Evolutionary conservation across 176 grass and related monocot genomes (phyloP), one percentile per base, ranked within the genome.

Genomic region (Oryza meridionalis): DNA sequence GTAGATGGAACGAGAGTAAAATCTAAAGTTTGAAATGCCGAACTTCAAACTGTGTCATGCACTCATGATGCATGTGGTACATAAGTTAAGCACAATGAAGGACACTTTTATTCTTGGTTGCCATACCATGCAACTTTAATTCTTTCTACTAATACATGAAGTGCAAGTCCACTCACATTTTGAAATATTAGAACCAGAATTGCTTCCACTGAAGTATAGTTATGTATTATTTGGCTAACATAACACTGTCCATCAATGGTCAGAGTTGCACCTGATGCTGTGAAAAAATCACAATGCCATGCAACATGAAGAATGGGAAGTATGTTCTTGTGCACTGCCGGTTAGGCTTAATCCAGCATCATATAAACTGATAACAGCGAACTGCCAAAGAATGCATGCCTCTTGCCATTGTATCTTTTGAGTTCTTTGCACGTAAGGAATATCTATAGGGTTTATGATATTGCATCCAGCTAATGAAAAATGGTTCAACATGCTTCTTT

Each of bases 401-500:
- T 67, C 63, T 15, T 59, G 8, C 65, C 17, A 12, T 66, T 64
- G 53, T 58, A 4, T 21, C 19, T 19, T 19, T 66, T 66, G 44
- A 66, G 32, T 69, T 81, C 53, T 77, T 75, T 46, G 55, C 67
- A 67, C 68, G 25, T 86, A 43, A 58, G 25, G 58, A 50, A 50
- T 82, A 55, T 63, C 12, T 75, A 2, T 64, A 8, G 21, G 49
- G 22, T 51, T 49, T 22, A 17, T 7, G 13, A 70, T 69, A 38
- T 13, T 77, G 21, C 62, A 33, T 67, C 13, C 11, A 66, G 44
- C 77, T 89, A 45, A 80, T 81, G 27, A 31, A 71, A 35, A 17
- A 45, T 46, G 63, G 38, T 16, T 51, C 67, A 86, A 83, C 70
- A 14, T 83, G 16, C 73, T 63, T 80, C 69, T 84, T 98, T 84